A percentile compares a stretch with the other conserved stretches of the same genome.
Conservation (phyloP, 768 basidiomycete genomes). For the Panellus pusillus region DNA sequence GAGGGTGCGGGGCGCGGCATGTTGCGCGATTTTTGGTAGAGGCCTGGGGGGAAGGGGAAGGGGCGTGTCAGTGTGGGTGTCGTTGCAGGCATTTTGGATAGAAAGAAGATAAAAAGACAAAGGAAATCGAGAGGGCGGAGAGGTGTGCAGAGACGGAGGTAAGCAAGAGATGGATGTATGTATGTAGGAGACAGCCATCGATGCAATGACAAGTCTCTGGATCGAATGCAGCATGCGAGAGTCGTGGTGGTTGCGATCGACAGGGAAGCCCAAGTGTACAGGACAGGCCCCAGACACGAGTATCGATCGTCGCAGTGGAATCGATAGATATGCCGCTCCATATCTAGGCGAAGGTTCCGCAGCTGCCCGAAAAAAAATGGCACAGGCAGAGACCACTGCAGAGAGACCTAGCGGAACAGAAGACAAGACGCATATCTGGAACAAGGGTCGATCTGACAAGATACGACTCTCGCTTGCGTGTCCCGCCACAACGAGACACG, state of each 20-base stretch:
- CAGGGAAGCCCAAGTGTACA: background rate
- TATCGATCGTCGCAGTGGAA: background rate
- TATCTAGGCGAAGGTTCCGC: constrained; percentile 1
- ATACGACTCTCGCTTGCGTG: too few species aligned
- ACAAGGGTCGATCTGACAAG: too few species aligned
- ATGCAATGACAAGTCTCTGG: background rate
- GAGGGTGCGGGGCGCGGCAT: constrained; percentile 66
- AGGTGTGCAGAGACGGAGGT: constrained; percentile 11
- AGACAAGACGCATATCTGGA: too few species aligned
- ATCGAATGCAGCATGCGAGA: constrained; percentile 15
- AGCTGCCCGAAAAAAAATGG: background rate
- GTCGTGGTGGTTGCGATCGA: constrained; percentile 6
- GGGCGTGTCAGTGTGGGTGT: constrained; percentile 34
- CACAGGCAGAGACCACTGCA: too few species aligned
- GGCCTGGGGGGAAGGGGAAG: constrained; percentile 54
- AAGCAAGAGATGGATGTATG: constrained; percentile 12
- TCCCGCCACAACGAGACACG: too few species aligned
- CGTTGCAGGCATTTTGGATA: constrained; percentile 8
- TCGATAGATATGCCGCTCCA: too few species aligned
- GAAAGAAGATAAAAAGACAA: constrained; percentile 14
- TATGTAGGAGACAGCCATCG: constrained; percentile 14
- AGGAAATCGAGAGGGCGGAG: constrained; percentile 29
- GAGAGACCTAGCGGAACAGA: too few species aligned
- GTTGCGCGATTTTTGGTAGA: constrained; percentile 82
- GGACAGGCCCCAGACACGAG: background rate